These are phyloP conservation scores for Juglanconis sp. DNA, from an alignment of 2,329 filamentous ascomycete genomes.

Conservation along the genomic window DNA sequence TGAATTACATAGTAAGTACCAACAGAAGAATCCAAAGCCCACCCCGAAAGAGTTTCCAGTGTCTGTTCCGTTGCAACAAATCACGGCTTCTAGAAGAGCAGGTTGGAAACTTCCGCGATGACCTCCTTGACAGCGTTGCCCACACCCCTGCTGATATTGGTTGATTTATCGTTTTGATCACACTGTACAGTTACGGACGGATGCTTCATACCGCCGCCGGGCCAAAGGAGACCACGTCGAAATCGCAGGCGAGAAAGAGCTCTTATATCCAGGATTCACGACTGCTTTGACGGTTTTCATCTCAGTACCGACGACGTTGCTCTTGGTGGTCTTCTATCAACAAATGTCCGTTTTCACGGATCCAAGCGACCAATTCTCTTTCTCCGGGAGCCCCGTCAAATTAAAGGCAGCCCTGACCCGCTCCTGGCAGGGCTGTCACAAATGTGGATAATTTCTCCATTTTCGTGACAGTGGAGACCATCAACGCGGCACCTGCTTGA, in stretches of 20 bases:
- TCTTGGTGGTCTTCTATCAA: neutral
- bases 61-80: constrained; percentile 1
- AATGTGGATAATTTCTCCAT: constrained; percentile 10
- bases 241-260: too few relatives aligned
- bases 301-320: too few relatives aligned
- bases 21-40: constrained; percentile 5
- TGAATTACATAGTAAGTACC: neutral
- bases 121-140: constrained; percentile 3
- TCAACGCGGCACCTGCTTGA: constrained; percentile 11
- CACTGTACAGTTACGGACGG: too few relatives aligned
- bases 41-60: neutral
- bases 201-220: too few relatives aligned
- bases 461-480: constrained; percentile 8
- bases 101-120: constrained; percentile 2
- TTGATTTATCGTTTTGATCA: too few relatives aligned
- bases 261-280: too few relatives aligned
- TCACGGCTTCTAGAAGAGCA: constrained; percentile 11
- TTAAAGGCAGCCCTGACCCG: constrained; percentile 14
- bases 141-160: constrained; percentile 1
- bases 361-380: neutral
- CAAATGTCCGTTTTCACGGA: neutral
- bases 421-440: constrained; percentile 16
- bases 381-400: constrained; percentile 18
- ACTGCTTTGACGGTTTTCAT: too few relatives aligned
- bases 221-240: too few relatives aligned